Evolutionary conservation across 2,329 filamentous ascomycete genomes (phyloP), one percentile per base, ranked within the genome.

Genomic region (Coniochaeta sp.): DNA sequence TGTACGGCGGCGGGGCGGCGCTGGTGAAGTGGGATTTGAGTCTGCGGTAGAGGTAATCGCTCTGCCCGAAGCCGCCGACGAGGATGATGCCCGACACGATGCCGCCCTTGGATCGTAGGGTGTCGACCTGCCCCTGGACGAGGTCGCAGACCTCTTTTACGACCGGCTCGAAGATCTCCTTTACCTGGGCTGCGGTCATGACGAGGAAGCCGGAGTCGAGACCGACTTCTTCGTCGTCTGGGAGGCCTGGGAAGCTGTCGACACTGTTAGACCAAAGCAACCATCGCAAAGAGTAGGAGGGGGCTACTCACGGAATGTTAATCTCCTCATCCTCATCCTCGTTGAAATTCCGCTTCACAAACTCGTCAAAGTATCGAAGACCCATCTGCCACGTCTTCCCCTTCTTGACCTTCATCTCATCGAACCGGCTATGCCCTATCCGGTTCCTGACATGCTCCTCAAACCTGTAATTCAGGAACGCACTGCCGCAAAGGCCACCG

Each of bases 321-420:
- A 92, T 84, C 70, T 93, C 89, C 57, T 86, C 81, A 64, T 89
- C 84, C 68, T 91, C 89, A 55, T 91, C 88, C 67, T 90, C 87
- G 69, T 90, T 88, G 70, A 93, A 93, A 68, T 91, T 92, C 16
- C 90, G 82, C 74, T 93, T 93, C 16, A 93, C 89, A 69, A 91
- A 92, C 69, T 93, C 89, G 67, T 93, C 90, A 72, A 91, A 93
- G 69, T 91, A 92, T 60, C 85, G 83, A 58, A 93, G 76, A 1
- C 87, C 90, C 85, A 88, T 88, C 71, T 88, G 89, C 89, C 89
- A 93, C 1, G 87, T 90, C 73, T 90, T 91, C 3, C 82, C 83
- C 72, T 91, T 91, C 74, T 89, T 90, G 58, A 83, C 72, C 70
- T 89, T 89, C 87, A 93, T 91, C 73, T 87, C 84, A 33, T 88